Conservation (phyloP, 108 stramenopile genomes). For the Schizochytrium sp. region DNA sequence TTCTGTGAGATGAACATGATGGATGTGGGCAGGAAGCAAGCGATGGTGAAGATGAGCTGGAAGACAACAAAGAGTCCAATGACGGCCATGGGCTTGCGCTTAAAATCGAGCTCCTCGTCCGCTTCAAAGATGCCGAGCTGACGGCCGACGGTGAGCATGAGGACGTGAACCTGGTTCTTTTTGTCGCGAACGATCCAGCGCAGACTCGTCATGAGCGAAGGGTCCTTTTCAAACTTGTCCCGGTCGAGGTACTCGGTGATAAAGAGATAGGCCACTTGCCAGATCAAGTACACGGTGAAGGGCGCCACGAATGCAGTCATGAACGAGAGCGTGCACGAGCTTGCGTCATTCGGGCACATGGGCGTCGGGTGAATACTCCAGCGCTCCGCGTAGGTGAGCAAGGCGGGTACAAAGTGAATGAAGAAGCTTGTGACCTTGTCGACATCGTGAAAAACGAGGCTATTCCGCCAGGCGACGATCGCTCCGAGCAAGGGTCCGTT, state of each 20-base stretch:
- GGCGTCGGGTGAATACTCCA: conserved; percentile 33
- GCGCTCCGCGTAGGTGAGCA: conserved; percentile 53
- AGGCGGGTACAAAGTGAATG: conserved; percentile 63
- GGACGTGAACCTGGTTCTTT: neutral
- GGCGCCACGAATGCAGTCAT: neutral
- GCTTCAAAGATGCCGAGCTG: neutral
- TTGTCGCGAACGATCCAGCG: conserved; percentile 4
- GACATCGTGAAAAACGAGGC: conserved; percentile 66
- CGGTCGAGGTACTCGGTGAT: neutral
- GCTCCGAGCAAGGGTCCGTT: conserved; percentile 61
- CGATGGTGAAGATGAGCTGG: neutral
- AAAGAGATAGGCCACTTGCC: neutral
- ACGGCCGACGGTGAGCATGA: neutral
- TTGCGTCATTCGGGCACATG: neutral
- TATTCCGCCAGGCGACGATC: conserved; percentile 63
- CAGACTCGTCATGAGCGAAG: neutral
- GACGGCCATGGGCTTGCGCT: neutral
- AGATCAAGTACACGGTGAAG: neutral
- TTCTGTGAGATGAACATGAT: neutral
- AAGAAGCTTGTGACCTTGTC: conserved; percentile 70
- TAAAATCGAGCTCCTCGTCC: neutral
- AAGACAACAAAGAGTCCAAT: neutral
- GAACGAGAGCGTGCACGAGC: neutral
- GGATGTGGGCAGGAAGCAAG: neutral
- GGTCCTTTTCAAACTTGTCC: neutral